Evolutionary conservation across 257 asterid species (phyloP), one percentile per base, ranked within the genome.

Genomic region (Nicotiana sylvestris): DNA sequence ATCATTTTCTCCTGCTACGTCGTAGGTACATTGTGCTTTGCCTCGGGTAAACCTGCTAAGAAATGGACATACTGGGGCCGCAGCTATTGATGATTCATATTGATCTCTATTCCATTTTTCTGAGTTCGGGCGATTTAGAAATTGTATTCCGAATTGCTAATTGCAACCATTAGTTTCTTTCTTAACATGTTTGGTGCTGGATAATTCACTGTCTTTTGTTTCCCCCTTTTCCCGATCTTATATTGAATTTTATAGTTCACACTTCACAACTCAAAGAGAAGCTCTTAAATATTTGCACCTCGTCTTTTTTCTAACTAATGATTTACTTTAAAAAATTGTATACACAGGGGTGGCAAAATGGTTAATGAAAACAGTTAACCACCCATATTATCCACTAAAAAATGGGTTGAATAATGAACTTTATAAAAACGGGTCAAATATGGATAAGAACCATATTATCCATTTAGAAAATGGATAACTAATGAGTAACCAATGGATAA

Each of bases 31-130:
- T 33, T 89, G 87, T 91, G 97, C 88, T 90, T 91, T 21, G 93
- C 92, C 56, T 91, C 93, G 0, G 95, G 95, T 29, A 92, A 90
- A 87, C 92, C 93, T 25, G 95, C 95, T 15, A 91, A 89, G 77
- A 92, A 89, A 81, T 92, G 97, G 97, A 91, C 97, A 25, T 92
- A 91, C 88, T 92, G 97, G 97, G 97, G 95, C 25, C 87, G 97
- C 80, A 92, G 95, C 43, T 92, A 90, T 82, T 92, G 86, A 89
- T 79, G 74, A 29, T 76, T 51, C 64, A 25, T 27, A 49, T 49
- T 74, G 43, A 74, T 27, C 27, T 29, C 43, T 15, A 10, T 64
- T 51, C 30, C 53, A 72, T 76, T 74, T 49, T 27, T 74, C 39
- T 51, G 64, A 25, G 0, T 25, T 74, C 13, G 27, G 79, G 27